phyloP scores from a whole-genome alignment of 2,329 filamentous ascomycete genomes.

The Colletotrichum sp. region DNA sequence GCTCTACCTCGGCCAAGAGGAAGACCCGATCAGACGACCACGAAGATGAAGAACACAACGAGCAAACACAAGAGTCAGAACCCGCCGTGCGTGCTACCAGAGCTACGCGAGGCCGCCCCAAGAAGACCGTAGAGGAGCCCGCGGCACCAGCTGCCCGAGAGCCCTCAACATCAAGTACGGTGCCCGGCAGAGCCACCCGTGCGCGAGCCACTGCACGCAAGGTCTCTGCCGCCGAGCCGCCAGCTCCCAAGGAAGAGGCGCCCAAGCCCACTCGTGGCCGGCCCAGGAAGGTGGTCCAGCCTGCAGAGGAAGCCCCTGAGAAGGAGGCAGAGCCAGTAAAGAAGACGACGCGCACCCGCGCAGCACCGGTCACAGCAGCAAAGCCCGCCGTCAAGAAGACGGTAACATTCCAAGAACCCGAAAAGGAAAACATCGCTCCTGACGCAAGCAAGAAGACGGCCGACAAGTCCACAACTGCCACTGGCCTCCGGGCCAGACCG shows the following conservation, averaged over 20 bases:
- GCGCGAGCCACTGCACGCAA: constrained; percentile 31
- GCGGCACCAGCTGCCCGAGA: background rate
- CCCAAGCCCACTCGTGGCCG: constrained; percentile 47
- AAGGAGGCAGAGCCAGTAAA: constrained; percentile 29
- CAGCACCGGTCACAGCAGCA: constrained; percentile 29
- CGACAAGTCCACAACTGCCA: constrained; percentile 27
- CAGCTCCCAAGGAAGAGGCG: constrained; percentile 25
- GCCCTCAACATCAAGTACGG: constrained; percentile 15
- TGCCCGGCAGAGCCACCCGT: constrained; percentile 31
- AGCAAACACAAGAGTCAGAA: constrained; percentile 29
- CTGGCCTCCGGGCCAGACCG: constrained; percentile 44
- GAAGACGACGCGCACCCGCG: constrained; percentile 28
- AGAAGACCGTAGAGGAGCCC: constrained; percentile 39
- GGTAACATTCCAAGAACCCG: constrained; percentile 68
- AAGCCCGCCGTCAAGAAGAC: constrained; percentile 61
- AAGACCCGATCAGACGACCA: constrained; percentile 61
- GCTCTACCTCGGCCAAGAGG: constrained; percentile 44
- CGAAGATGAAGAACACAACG: constrained; percentile 52
- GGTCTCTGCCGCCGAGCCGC: constrained; percentile 25
- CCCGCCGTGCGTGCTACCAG: constrained; percentile 36
- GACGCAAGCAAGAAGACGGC: constrained; percentile 38
- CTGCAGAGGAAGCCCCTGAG: constrained; percentile 25
- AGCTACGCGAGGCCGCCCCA: constrained; percentile 50
- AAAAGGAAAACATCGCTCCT: constrained; percentile 67
- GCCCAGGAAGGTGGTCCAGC: constrained; percentile 42